Percentiles rank a stretch among this genome's conserved stretches.
phyloP scores from a whole-genome alignment of 495 filamentous ascomycete species.

The Neohortaea acidophila region DNA sequence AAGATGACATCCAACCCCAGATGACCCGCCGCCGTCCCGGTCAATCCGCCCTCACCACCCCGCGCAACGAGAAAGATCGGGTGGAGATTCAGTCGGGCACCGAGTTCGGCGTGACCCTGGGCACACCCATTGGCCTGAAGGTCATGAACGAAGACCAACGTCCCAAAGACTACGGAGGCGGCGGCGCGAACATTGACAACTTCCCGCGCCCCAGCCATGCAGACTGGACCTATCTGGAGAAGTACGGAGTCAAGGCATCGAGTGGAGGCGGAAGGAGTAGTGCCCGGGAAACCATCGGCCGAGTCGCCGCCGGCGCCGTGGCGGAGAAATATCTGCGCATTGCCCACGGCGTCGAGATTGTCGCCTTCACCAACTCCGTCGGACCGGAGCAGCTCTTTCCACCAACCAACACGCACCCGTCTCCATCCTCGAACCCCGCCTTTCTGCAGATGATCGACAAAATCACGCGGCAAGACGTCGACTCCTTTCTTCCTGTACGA shows the following conservation, averaged over 20 bases:
- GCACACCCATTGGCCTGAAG: constrained; percentile 78
- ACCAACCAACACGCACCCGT: constrained; percentile 50
- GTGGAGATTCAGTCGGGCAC: constrained; percentile 91
- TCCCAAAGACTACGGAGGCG: constrained; percentile 72
- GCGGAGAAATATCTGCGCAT: constrained; percentile 82
- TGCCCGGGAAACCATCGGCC: constrained; percentile 86
- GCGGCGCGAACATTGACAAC: constrained; percentile 69
- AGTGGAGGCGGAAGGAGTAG: constrained; percentile 84
- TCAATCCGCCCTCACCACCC: constrained; percentile 80
- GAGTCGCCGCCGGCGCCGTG: constrained; percentile 88
- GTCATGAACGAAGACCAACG: constrained; percentile 88
- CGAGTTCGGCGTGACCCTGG: constrained; percentile 81
- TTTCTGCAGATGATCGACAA: constrained; percentile 63
- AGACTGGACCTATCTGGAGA: constrained; percentile 92
- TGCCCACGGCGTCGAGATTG: constrained; percentile 74
- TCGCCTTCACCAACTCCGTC: constrained; percentile 78
- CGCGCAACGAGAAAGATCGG: constrained; percentile 79
- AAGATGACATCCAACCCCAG: constrained; percentile 86
- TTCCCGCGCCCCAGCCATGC: constrained; percentile 89
- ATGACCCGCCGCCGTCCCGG: constrained; percentile 84
- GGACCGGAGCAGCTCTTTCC: constrained; percentile 73
- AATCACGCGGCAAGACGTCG: constrained; percentile 65
- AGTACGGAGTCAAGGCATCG: constrained; percentile 90
- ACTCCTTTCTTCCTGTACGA: constrained; percentile 67
- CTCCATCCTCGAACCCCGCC: constrained; percentile 61